Percentiles rank a stretch among this genome's conserved stretches.
These are phyloP conservation scores for Rhodosporidiobolus sp. DNA, from an alignment of 768 basidiomycete species.

Conservation along the genomic window DNA sequence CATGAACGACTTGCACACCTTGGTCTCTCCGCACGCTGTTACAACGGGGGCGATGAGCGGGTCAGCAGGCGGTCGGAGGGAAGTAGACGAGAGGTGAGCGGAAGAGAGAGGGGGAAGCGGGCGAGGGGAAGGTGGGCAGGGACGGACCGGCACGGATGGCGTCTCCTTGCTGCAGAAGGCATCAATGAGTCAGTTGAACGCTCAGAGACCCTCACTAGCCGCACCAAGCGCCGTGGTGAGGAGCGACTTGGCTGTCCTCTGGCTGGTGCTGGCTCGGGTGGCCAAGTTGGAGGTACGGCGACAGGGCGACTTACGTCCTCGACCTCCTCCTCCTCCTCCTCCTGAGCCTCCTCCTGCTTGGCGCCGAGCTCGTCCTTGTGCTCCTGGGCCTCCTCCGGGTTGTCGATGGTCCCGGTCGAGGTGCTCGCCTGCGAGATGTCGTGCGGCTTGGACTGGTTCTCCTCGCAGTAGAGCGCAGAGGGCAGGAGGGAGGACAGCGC, in stretches of 20 bases:
- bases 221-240: too few relatives aligned
- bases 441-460: conserved; percentile 6
- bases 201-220: too few relatives aligned
- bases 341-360: conserved; percentile 7
- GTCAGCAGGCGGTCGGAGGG: not conserved
- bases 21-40: conserved; percentile 40
- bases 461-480: conserved; percentile 2
- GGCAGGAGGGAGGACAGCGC: conserved; percentile 16
- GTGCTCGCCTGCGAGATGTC: not conserved
- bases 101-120: not conserved
- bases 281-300: too few relatives aligned
- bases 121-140: not conserved
- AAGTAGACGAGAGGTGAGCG: not conserved
- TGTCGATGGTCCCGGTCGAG: not conserved
- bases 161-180: conserved; percentile 17
- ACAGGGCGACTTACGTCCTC: conserved; percentile 13
- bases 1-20: conserved; percentile 41
- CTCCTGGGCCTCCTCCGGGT: conserved; percentile 5
- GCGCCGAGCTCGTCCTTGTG: conserved; percentile 9
- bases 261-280: not conserved
- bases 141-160: conserved; percentile 33
- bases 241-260: not conserved
- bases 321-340: conserved; percentile 26
- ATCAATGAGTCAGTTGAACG: not conserved
- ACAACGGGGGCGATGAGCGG: not conserved